Percentiles rank a stretch among this genome's conserved stretches.
Conservation (phyloP, 495 filamentous ascomycete species). For the Aspergillus steynii region DNA sequence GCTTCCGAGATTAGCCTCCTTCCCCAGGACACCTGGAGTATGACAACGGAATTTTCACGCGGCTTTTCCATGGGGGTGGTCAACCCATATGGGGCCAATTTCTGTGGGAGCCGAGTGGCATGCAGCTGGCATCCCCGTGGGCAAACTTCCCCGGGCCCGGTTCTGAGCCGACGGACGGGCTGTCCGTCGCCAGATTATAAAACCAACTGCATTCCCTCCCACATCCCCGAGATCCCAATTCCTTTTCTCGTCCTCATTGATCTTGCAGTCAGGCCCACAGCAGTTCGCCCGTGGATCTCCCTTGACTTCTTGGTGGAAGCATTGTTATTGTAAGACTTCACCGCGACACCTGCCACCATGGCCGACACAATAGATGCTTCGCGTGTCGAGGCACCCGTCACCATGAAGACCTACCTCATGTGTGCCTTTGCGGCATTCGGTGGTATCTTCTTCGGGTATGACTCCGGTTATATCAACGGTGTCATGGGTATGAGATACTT, state of each 20-base stretch:
- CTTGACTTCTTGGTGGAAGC: not conserved
- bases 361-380: conserved; percentile 21
- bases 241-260: conserved; percentile 8
- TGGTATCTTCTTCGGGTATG: conserved; percentile 58
- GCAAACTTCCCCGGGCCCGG: conserved; percentile 19
- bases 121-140: conserved; percentile 17
- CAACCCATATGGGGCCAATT: not conserved
- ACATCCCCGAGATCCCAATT: not conserved
- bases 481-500: conserved; percentile 56
- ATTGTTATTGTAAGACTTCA: too few relatives aligned
- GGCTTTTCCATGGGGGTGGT: not conserved
- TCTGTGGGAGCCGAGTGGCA: conserved; percentile 12
- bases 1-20: not conserved
- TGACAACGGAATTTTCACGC: not conserved
- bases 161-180: conserved; percentile 11
- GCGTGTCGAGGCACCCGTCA: conserved; percentile 62
- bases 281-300: not conserved
- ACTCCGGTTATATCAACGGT: conserved; percentile 57
- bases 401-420: conserved; percentile 61
- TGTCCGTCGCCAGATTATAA: conserved; percentile 15
- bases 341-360: conserved; percentile 15
- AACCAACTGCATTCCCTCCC: conserved; percentile 11
- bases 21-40: not conserved
- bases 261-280: conserved; percentile 8
- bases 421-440: conserved; percentile 61